Percentiles rank a stretch among this genome's conserved stretches.
phyloP scores from a whole-genome alignment of 73 alveolate species.

The Paramecium bursaria region DNA sequence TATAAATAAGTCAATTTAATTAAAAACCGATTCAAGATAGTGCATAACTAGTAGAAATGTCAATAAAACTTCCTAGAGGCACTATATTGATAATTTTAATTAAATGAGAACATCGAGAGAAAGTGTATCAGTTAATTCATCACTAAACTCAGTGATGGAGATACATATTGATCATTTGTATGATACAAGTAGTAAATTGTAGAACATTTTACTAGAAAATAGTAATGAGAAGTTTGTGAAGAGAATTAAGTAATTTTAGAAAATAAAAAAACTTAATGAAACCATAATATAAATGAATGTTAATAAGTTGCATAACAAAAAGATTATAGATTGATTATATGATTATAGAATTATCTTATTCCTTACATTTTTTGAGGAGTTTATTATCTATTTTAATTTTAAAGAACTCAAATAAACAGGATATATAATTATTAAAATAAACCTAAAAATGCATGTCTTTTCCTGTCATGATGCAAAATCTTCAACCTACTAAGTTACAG shows the following conservation, averaged over 20 bases:
- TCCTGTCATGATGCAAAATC: too few relatives aligned
- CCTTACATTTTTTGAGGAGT: too few relatives aligned
- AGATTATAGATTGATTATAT: conserved; percentile 4
- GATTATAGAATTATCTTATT: neutral
- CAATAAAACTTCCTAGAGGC: neutral
- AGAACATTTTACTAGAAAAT: conserved; percentile 8
- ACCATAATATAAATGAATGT: conserved; percentile 49
- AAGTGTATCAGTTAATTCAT: conserved; percentile 19
- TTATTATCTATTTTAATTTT: too few relatives aligned
- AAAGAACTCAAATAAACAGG: too few relatives aligned
- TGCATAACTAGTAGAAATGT: neutral
- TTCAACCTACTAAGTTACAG: too few relatives aligned
- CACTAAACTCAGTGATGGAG: conserved; percentile 41
- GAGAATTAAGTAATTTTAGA: conserved; percentile 35
- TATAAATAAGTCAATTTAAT: neutral
- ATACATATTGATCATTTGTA: conserved; percentile 37
- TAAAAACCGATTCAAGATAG: neutral
- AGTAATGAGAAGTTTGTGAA: conserved; percentile 37
- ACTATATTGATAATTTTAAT: conserved; percentile 32
- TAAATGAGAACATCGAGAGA: neutral
- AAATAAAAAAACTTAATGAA: conserved; percentile 6
- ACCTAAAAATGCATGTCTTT: too few relatives aligned
- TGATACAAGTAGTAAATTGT: conserved; percentile 21
- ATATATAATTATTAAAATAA: too few relatives aligned
- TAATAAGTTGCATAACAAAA: conserved; percentile 9